Base-by-base conservation (phyloP, 164 flowering plant genomes). In the Stephania japonica region DNA sequence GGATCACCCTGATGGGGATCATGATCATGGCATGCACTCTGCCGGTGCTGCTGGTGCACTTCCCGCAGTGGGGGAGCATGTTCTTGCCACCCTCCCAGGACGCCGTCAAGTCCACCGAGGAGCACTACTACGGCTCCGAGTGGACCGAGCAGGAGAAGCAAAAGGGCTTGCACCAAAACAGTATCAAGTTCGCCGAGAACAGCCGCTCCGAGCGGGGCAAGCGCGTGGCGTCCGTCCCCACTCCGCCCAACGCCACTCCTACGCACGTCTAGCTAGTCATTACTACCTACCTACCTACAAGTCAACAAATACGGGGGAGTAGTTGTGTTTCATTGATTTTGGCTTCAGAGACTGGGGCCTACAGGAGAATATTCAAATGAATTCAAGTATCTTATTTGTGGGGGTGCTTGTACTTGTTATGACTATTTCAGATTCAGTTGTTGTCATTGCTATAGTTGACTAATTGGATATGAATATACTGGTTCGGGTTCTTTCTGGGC, bases 11-110 rank as follows among this genome's bases (percentile, higher is more conserved):
- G 47, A 92, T 92, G 97, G 97, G 97, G 10, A 72, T 81, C 12
- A 89, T 90, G 95, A 82, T 81, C 5, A 73, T 85, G 14, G 81
- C 78, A 0, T 88, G 91, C 78, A 89, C 92, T 5, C 74, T 88
- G 26, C 92, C 97, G 0, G 89, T 89, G 67, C 74, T 87, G 0
- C 25, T 86, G 11, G 80, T 89, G 14, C 87, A 88, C 69, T 89
- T 92, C 79, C 96, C 97, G 0, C 94, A 89, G 69, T 92, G 94
- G 97, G 97, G 97, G 19, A 82, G 97, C 76, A 92, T 92, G 97
- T 87, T 92, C 78, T 59, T 84, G 13, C 89, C 91, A 0, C 78
- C 93, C 0, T 80, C 97, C 0, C 82, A 75, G 24, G 78, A 86
- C 47, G 73, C 44, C 8, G 70, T 13, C 1, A 84, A 84, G 18